A percentile compares a stretch with the other conserved stretches of the same genome.
Conservation (phyloP, 371 early-diverging fungal species). For the Saksenaea oblongispora region DNA sequence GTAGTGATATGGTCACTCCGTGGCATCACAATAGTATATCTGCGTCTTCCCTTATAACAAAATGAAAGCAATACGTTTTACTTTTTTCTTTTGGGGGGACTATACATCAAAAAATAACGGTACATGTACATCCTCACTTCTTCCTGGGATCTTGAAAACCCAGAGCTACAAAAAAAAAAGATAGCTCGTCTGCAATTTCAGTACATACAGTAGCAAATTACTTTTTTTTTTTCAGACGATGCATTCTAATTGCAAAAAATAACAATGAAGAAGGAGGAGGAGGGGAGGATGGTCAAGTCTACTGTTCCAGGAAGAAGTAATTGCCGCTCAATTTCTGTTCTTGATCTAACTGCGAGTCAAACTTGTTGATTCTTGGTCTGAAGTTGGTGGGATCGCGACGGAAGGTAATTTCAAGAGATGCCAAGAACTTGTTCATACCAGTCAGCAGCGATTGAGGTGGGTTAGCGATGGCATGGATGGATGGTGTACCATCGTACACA, state of each 20-base stretch:
- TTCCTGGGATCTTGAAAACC: not conserved
- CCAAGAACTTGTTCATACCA: slow-evolving; percentile 99
- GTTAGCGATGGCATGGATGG: slow-evolving; percentile 85
- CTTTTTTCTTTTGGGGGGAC: no score
- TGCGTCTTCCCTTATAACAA: no score
- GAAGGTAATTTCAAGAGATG: slow-evolving; percentile 97
- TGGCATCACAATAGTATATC: no score
- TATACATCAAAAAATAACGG: not conserved
- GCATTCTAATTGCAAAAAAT: not conserved
- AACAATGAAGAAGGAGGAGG: slow-evolving; percentile 1
- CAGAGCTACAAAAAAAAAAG: not conserved
- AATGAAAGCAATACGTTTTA: no score
- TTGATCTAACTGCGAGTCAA: slow-evolving; percentile 96
- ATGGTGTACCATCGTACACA: slow-evolving; percentile 97
- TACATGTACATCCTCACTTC: no score
- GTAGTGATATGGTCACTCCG: not conserved
- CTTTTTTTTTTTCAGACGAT: not conserved
- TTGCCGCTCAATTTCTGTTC: slow-evolving; percentile 97
- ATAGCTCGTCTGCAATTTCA: no score
- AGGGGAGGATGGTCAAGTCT: slow-evolving; percentile 16
- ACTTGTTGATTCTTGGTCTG: slow-evolving; percentile 99
- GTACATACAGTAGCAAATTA: not conserved
- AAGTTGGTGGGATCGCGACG: slow-evolving; percentile 98
- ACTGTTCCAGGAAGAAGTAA: slow-evolving; percentile 91
- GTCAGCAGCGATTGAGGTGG: slow-evolving; percentile 89